Evolutionary conservation across 2,329 filamentous ascomycete genomes (phyloP), one percentile per base, ranked within the genome.

Genomic region (Neonectria punicea): DNA sequence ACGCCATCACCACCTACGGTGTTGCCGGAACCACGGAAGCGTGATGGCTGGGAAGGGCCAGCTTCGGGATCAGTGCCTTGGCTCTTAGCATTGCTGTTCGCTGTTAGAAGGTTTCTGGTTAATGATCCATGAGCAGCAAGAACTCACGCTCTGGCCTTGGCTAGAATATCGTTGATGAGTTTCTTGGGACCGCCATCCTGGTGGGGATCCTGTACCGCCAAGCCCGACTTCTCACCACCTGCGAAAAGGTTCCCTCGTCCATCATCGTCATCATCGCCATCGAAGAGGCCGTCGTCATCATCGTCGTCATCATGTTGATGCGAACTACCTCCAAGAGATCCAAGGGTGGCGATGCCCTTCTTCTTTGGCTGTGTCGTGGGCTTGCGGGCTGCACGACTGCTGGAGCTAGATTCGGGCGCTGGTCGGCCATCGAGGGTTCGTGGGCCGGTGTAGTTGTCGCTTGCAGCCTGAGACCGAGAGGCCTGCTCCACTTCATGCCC

Each of bases 221-320:
- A 78, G 0, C 88, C 90, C 32, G 92, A 95, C 84, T 96, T 96
- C 80, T 95, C 93, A 36, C 93, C 93, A 56, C 93, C 93, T 20
- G 93, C 91, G 78, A 94, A 96, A 67, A 94, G 82, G 74, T 96
- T 92, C 66, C 89, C 82, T 7, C 84, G 84, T 28, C 85, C 84
- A 67, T 89, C 85, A 39, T 87, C 83, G 30, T 90, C 87, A 1
- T 90, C 84, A 2, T 86, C 81, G 3, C 85, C 82, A 1, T 85
- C 83, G 25, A 85, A 81, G 8, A 85, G 82, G n/a, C 87, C 83
- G 16, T 89, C 86, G 4, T 87, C 85, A n/a, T 90, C 86, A 56
- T 89, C 86, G 18, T 86, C 84, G 58, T 90, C 82, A 54, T 87
- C 83, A 53, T 88, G 82, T 16, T 80, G 83, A 67, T 86, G 80